Base-by-base conservation (phyloP, 495 filamentous ascomycete species). In the Penicillium cosmopolitanum region DNA sequence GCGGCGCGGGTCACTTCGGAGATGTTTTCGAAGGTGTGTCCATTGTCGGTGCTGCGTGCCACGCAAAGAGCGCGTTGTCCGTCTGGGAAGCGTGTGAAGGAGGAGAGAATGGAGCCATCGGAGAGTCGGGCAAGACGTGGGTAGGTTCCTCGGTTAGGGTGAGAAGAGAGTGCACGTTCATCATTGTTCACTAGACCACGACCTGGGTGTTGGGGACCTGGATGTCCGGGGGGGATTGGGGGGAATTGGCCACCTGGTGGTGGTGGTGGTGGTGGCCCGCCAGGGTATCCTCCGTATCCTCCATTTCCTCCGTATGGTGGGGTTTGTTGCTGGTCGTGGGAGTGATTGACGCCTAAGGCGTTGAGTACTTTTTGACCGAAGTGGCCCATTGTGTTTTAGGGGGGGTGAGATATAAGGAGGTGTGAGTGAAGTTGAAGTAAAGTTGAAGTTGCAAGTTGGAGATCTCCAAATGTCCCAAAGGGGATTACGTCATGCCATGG, bases 131-230 rank as follows among this genome's bases (percentile, higher is more conserved):
- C 71, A 3, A 76, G 67, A 21, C 78, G 73, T 12, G 77, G 70
- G 46, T 79, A 77, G 8, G 74, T 78, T 48, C 70, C 78, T 12
- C 77, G 70, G 62, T 73, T 68, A 10, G 72, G 76, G 1, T 79
- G 73, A 58, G 68, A 79, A 25, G 71, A 71, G 13, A 80, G 55
- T 25, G 62, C 51, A 31, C 73, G 76, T 51, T 80, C 77, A 25
- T 79, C 75, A 46, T 74, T 58, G 62, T 77, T 66, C 55, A 78
- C 57, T 8, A 64, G 15, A 10, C 61, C 57, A 19, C 62, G 60
- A 36, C 72, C 70, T 5, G 64, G 65, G 16, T 16, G 15, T 44
- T 44, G 42, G n/a, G 42, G 42, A 3, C 42, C 42, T 16, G 42
- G 16, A n/a, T 44, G n/a, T 3, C 42, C 42, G 3, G 42, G 42